Percentiles rank a stretch among this genome's conserved stretches.
phyloP scores from a whole-genome alignment of 2,329 filamentous ascomycete genomes.

The Fusarium xylarioides region DNA sequence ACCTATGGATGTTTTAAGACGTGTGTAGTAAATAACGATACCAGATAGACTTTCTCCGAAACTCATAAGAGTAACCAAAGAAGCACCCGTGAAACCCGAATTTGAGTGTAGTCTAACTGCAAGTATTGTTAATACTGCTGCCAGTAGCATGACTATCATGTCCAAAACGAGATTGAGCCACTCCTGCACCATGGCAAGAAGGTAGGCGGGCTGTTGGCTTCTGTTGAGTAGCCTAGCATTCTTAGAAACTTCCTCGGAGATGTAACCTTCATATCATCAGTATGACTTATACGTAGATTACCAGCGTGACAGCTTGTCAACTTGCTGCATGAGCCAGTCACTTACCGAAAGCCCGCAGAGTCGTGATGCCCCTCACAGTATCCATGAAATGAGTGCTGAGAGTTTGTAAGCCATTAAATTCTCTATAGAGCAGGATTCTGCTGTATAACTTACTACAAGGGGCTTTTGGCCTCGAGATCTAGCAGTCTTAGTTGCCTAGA shows the following conservation, averaged over 20 bases:
- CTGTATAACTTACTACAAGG: conserved; percentile 44
- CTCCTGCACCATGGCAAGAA: conserved; percentile 65
- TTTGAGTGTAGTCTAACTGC: conserved; percentile 53
- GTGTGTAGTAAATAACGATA: conserved; percentile 32
- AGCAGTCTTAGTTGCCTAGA: conserved; percentile 68
- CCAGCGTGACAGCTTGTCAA: neutral
- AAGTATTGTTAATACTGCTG: conserved; percentile 56
- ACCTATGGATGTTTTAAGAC: conserved; percentile 37
- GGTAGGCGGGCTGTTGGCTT: conserved; percentile 66
- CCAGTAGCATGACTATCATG: conserved; percentile 58
- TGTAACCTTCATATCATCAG: neutral
- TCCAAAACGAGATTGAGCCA: conserved; percentile 65
- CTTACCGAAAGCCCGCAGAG: conserved; percentile 67
- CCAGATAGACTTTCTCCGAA: conserved; percentile 41
- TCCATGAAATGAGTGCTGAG: conserved; percentile 62
- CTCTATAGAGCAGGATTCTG: fast-evolving
- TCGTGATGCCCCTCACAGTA: conserved; percentile 62
- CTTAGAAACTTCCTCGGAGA: conserved; percentile 42
- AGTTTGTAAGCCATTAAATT: conserved; percentile 2
- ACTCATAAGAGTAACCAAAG: conserved; percentile 50
- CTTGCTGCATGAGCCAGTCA: conserved; percentile 21
- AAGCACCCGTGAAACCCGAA: conserved; percentile 51
- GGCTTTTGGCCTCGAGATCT: conserved; percentile 69
- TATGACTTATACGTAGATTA: neutral
- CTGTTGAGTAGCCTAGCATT: conserved; percentile 60